phyloP scores from a whole-genome alignment of 257 asterid species.

The Gardenia jasminoides region DNA sequence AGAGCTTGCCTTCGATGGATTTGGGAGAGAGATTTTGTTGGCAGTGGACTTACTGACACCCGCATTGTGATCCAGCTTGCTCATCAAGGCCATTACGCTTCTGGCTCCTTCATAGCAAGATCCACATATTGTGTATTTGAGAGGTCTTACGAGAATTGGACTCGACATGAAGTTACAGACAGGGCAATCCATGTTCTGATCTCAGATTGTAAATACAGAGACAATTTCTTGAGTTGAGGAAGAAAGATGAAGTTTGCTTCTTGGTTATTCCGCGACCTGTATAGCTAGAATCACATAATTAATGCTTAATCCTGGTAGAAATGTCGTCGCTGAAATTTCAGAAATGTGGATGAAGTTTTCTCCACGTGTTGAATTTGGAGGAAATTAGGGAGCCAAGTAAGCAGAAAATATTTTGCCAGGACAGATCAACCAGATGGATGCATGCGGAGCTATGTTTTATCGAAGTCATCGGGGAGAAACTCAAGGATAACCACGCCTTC shows the following conservation, averaged over 20 bases:
- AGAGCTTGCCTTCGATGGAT: slow-evolving; percentile 1
- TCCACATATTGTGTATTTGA: slow-evolving; percentile 76
- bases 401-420: background rate
- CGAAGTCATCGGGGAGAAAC: background rate
- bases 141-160: slow-evolving; percentile 63
- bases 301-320: background rate
- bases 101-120: slow-evolving; percentile 93
- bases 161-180: background rate
- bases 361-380: slow-evolving; percentile 10
- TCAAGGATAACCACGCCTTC: background rate
- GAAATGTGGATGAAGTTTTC: background rate
- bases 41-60: background rate
- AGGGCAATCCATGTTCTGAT: slow-evolving; percentile 3
- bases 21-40: background rate
- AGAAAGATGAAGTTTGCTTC: background rate
- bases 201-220: background rate
- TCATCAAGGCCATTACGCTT: slow-evolving; percentile 43
- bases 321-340: background rate
- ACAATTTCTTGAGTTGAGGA: background rate
- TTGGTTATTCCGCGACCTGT: background rate
- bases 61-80: background rate
- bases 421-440: background rate
- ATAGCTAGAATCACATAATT: background rate
- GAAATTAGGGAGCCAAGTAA: background rate
- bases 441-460: background rate